phyloP scores from a whole-genome alignment of 2,329 filamentous ascomycete genomes.

The Colletotrichum liriopes region DNA sequence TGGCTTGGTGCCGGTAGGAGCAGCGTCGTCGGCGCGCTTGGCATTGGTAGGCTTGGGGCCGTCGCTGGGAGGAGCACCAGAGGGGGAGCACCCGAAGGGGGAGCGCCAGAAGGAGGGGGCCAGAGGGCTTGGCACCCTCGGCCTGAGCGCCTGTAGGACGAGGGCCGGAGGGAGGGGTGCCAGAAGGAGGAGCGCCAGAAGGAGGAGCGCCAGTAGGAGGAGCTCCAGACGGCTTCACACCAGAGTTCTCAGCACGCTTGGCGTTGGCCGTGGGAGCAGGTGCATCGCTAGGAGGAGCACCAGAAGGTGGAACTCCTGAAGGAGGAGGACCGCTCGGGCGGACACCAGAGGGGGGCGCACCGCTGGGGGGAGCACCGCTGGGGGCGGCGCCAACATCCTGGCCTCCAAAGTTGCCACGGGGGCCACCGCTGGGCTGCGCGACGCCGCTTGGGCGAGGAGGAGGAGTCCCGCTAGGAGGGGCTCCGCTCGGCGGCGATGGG shows the following conservation, averaged over 20 bases:
- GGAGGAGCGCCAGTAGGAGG: constrained; percentile 7
- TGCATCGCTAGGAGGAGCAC: constrained; percentile 20
- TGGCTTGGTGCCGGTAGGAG: constrained; percentile 14
- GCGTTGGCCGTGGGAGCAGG: constrained; percentile 28
- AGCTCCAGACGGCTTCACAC: constrained; percentile 7
- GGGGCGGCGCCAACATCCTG: too few relatives aligned
- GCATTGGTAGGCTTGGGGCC: background rate
- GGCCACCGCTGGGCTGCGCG: too few relatives aligned
- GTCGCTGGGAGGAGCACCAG: constrained; percentile 1
- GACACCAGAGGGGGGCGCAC: constrained; percentile 8
- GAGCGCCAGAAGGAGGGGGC: constrained; percentile 15
- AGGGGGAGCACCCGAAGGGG: constrained; percentile 2
- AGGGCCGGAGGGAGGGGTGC: constrained; percentile 5
- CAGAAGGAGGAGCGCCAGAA: background rate
- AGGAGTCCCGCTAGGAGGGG: constrained; percentile 31
- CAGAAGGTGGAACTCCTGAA: constrained; percentile 17
- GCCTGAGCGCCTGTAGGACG: background rate
- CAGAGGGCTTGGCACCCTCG: too few relatives aligned
- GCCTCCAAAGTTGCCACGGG: too few relatives aligned
- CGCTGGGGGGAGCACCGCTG: constrained; percentile 9
- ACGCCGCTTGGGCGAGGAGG: constrained; percentile 25
- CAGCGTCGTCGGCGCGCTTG: background rate
- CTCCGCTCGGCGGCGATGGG: constrained; percentile 15
- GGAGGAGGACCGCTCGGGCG: constrained; percentile 13
- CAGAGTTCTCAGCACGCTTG: constrained; percentile 21